These are phyloP conservation scores for Sporothrix protearum DNA, from an alignment of 2,329 filamentous ascomycete species.

Conservation along the genomic window DNA sequence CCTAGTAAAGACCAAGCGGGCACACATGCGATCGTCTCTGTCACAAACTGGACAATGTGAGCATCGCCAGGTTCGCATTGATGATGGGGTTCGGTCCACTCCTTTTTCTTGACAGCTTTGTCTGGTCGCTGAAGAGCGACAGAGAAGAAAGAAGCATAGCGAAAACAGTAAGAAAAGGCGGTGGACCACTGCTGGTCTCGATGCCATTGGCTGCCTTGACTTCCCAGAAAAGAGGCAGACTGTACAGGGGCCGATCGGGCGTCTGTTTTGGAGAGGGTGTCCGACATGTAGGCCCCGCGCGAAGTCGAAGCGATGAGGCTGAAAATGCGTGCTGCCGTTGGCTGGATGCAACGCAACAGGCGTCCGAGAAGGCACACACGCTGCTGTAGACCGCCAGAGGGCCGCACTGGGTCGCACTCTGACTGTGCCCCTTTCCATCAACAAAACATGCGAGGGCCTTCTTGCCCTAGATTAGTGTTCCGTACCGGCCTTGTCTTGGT, in stretches of 20 bases:
- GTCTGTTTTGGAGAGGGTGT: background rate
- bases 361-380: background rate
- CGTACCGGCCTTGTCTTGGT: background rate
- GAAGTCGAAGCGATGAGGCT: constrained; percentile 1
- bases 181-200: background rate
- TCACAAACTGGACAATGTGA: background rate
- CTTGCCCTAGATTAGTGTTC: background rate
- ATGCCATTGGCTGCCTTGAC: background rate
- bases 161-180: background rate
- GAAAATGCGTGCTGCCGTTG: background rate
- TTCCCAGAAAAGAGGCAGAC: background rate
- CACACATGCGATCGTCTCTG: background rate
- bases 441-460: background rate
- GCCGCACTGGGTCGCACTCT: constrained; percentile 1
- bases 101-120: background rate
- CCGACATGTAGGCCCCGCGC: background rate
- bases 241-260: background rate
- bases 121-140: background rate
- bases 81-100: background rate
- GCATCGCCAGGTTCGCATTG: background rate
- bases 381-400: constrained; percentile 5
- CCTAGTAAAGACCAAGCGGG: background rate
- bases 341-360: background rate
- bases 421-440: background rate
- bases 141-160: background rate